Evolutionary conservation across 129 eudicot species (phyloP).

Genomic region (Flaveria linearis): DNA sequence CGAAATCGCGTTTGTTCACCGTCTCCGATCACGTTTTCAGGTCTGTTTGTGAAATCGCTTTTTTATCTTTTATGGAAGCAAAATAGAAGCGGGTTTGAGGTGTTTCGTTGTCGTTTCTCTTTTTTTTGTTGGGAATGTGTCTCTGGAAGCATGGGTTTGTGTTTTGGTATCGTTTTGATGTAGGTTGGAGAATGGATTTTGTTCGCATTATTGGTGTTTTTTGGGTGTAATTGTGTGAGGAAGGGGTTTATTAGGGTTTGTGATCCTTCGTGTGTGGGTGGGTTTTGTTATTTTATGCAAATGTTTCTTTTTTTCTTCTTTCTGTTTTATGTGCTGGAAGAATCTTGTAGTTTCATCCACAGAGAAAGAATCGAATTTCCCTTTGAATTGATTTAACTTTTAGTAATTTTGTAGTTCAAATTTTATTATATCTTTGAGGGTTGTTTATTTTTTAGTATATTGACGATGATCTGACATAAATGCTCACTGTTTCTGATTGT

Average conservation of each 20-base stretch:
- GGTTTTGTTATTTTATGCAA: background rate
- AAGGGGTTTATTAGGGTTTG: constrained; percentile 8
- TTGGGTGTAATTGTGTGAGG: background rate
- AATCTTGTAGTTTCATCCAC: constrained; percentile 22
- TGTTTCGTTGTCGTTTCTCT: background rate
- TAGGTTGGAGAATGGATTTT: background rate
- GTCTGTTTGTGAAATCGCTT: background rate
- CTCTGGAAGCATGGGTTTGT: background rate
- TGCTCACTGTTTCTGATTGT: background rate
- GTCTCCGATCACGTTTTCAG: constrained; percentile 24
- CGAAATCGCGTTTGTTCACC: background rate
- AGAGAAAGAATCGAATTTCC: constrained; percentile 4
- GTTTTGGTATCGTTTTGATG: background rate
- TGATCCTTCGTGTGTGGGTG: background rate
- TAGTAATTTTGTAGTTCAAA: background rate
- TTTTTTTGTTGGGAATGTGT: background rate
- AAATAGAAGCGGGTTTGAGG: background rate
- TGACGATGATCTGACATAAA: background rate
- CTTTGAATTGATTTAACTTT: background rate
- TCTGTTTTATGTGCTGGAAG: constrained; percentile 3
- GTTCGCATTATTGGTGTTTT: background rate
- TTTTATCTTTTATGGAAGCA: background rate
- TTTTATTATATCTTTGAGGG: background rate
- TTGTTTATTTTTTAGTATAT: background rate
- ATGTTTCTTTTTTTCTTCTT: background rate